These are phyloP conservation scores for Ottelia alismoides DNA, from an alignment of 106 monocot genomes.

Conservation along the genomic window DNA sequence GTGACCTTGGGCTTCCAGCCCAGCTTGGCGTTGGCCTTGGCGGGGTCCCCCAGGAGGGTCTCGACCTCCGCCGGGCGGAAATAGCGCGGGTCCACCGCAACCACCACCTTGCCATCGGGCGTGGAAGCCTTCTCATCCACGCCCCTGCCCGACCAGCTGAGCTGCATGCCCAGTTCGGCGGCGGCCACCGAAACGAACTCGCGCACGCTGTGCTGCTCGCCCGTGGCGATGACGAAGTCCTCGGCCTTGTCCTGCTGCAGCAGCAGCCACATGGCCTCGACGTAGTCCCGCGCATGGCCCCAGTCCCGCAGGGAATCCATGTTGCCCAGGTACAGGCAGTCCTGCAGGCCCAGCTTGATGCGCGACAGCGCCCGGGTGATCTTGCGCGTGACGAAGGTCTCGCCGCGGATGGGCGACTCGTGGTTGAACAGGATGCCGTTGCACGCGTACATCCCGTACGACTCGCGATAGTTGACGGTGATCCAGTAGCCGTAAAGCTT, in stretches of 20 bases:
- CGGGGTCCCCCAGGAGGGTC: conserved; percentile 60
- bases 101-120: conserved; percentile 72
- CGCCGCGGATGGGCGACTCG: conserved; percentile 65
- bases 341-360: conserved; percentile 60
- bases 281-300: too few relatives aligned
- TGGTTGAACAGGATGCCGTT: conserved; percentile 92
- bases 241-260: conserved; percentile 68
- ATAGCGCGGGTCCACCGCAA: conserved; percentile 66
- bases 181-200: conserved; percentile 66
- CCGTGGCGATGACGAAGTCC: conserved; percentile 80
- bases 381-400: conserved; percentile 89
- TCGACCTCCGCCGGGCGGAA: conserved; percentile 85
- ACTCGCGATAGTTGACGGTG: conserved; percentile 88
- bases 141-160: too few relatives aligned
- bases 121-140: too few relatives aligned
- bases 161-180: conserved; percentile 40
- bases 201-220: conserved; percentile 72
- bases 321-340: conserved; percentile 73
- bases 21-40: conserved; percentile 47
- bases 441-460: conserved; percentile 75
- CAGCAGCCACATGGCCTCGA: conserved; percentile 95
- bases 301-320: conserved; percentile 61
- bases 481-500: conserved; percentile 83
- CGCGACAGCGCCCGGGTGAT: conserved; percentile 80
- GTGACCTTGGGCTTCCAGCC: conserved; percentile 75